phyloP scores from a whole-genome alignment of 1,284 basidiomycete genomes.

The Coniferiporia sulphurascens region DNA sequence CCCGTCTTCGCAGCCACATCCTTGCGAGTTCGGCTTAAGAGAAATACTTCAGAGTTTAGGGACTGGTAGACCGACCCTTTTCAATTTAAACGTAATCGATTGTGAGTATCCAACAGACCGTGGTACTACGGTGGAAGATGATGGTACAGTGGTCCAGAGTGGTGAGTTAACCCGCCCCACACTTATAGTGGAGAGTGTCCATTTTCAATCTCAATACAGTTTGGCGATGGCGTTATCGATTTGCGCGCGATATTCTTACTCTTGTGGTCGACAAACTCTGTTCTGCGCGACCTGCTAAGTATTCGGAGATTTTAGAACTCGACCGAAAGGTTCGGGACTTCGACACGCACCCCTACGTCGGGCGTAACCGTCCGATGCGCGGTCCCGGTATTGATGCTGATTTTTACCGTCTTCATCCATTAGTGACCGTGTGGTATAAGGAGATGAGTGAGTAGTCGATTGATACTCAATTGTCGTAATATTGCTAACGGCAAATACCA shows the following conservation, averaged over 20 bases:
- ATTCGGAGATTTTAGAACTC: conserved; percentile 19
- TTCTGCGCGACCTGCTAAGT: conserved; percentile 15
- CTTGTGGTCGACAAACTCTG: conserved; percentile 10
- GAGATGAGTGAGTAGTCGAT: conserved; percentile 9
- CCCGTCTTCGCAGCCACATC: neutral
- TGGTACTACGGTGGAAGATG: neutral
- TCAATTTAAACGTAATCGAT: conserved; percentile 1
- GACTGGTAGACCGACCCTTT: conserved; percentile 9
- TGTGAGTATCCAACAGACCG: conserved; percentile 14
- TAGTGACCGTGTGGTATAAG: conserved; percentile 5
- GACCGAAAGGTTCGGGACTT: conserved; percentile 19
- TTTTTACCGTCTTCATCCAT: neutral
- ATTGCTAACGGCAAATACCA: neutral
- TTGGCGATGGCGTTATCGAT: conserved; percentile 17
- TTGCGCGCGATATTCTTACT: conserved; percentile 12
- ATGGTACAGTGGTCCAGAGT: conserved; percentile 1
- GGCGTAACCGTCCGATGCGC: neutral
- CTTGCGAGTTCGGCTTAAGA: neutral
- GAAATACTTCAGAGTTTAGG: conserved; percentile 3
- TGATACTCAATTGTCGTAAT: neutral
- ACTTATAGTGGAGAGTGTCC: neutral
- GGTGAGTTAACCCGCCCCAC: neutral
- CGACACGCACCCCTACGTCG: neutral
- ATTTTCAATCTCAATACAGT: conserved; percentile 6
- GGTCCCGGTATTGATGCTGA: neutral